Evolutionary conservation across 163 green algal genomes (phyloP).

Genomic region (Chloromonas sp.): DNA sequence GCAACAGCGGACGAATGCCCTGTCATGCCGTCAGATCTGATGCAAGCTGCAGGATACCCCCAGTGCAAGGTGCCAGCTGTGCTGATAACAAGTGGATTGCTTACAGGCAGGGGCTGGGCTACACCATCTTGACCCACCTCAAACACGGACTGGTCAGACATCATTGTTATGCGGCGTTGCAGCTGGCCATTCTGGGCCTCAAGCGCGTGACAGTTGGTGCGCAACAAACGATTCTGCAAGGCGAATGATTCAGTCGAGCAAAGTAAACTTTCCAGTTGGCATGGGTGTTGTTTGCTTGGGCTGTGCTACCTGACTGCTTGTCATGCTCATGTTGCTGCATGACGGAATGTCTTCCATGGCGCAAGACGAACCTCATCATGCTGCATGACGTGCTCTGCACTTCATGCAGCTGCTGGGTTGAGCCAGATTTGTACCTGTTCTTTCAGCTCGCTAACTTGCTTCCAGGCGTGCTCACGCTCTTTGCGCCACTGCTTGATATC

Average conservation of each 20-base stretch:
- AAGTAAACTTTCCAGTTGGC: not conserved
- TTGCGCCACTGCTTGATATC: not conserved
- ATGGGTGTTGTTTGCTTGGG: not conserved
- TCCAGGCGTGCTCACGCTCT: not conserved
- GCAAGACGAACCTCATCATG: not conserved
- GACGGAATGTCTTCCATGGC: not conserved
- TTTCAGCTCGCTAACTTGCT: not conserved
- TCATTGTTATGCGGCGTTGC: not conserved
- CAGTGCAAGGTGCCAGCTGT: too few species aligned
- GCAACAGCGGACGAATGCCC: too few species aligned
- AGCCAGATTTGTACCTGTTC: not conserved
- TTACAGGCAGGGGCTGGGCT: too few species aligned
- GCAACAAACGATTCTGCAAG: not conserved
- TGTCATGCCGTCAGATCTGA: too few species aligned
- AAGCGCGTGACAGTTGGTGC: not conserved
- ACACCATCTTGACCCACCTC: too few species aligned
- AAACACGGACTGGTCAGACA: too few species aligned
- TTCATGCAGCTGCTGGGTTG: not conserved
- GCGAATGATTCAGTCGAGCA: not conserved
- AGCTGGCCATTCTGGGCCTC: not conserved
- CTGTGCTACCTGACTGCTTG: not conserved
- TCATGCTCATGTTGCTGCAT: not conserved
- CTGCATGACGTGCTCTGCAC: not conserved
- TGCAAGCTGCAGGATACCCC: too few species aligned
- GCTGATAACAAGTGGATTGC: too few species aligned